A percentile compares a stretch with the other conserved stretches of the same genome.
phyloP scores from a whole-genome alignment of 345 rosid species.

The Atalantia buxifolia region DNA sequence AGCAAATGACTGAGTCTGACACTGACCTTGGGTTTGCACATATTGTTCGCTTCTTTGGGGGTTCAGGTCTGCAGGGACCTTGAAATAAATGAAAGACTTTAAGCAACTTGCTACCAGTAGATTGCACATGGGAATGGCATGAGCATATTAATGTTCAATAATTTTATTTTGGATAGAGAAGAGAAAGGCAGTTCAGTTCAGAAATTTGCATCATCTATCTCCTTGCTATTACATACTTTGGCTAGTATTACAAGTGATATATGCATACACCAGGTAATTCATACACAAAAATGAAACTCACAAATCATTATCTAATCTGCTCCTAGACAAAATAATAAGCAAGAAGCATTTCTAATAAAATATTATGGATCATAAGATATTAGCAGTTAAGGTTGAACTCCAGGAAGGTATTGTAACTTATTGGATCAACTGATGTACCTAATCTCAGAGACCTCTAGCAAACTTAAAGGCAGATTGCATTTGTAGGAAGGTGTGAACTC shows the following conservation, averaged over 20 bases:
- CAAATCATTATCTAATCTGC: neutral
- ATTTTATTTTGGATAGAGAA: neutral
- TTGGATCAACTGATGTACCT: neutral
- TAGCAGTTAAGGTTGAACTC: neutral
- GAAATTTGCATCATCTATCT: neutral
- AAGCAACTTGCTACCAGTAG: constrained; percentile 26
- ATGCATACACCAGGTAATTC: neutral
- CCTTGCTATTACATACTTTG: neutral
- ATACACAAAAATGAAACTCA: neutral
- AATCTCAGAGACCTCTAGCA: neutral
- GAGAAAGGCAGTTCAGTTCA: neutral
- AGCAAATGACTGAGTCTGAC: constrained; percentile 41
- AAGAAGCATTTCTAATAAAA: neutral
- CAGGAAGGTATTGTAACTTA: neutral
- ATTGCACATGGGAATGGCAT: neutral
- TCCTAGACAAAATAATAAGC: neutral
- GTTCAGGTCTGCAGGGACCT: constrained; percentile 75
- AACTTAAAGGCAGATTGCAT: neutral
- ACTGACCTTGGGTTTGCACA: constrained; percentile 45
- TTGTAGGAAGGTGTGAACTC: neutral
- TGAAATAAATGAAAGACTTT: constrained; percentile 45
- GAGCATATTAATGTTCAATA: neutral
- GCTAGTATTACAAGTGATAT: neutral
- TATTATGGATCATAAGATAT: neutral
- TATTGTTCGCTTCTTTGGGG: constrained; percentile 50